Conservation (phyloP, 129 eudicot species). For the Tagetes patula region DNA sequence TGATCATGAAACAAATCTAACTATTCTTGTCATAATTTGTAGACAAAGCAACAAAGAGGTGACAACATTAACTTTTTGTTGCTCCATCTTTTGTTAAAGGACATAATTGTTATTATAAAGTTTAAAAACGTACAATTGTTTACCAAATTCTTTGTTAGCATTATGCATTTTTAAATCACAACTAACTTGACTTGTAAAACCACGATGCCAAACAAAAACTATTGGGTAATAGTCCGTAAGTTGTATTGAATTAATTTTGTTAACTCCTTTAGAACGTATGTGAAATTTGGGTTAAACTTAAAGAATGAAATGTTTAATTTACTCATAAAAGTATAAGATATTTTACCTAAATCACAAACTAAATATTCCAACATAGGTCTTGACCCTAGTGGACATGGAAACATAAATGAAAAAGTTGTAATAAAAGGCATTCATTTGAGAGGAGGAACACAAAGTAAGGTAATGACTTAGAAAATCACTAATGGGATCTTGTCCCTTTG, state of each 20-base stretch:
- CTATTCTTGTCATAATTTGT: background rate
- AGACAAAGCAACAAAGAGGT: background rate
- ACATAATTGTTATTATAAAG: background rate
- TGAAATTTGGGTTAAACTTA: too few relatives aligned
- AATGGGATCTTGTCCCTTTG: constrained; percentile 38
- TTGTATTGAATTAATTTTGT: too few relatives aligned
- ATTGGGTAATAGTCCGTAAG: too few relatives aligned
- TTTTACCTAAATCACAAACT: constrained; percentile 18
- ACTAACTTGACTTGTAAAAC: background rate
- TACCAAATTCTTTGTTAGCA: background rate
- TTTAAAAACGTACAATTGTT: background rate
- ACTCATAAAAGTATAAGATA: too few relatives aligned
- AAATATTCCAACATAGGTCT: constrained; percentile 33
- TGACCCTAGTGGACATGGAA: constrained; percentile 34
- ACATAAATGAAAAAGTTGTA: constrained; percentile 16
- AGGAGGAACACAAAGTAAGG: constrained; percentile 38
- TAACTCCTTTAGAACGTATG: too few relatives aligned
- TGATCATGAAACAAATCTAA: constrained; percentile 1
- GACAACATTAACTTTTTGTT: background rate
- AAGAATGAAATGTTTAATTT: too few relatives aligned
- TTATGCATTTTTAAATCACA: background rate
- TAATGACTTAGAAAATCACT: constrained; percentile 40
- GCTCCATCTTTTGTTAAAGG: background rate
- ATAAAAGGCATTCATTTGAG: constrained; percentile 29
- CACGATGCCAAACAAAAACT: background rate